Base-by-base conservation (phyloP, 495 filamentous ascomycete genomes). In the Penicillium coffeae region DNA sequence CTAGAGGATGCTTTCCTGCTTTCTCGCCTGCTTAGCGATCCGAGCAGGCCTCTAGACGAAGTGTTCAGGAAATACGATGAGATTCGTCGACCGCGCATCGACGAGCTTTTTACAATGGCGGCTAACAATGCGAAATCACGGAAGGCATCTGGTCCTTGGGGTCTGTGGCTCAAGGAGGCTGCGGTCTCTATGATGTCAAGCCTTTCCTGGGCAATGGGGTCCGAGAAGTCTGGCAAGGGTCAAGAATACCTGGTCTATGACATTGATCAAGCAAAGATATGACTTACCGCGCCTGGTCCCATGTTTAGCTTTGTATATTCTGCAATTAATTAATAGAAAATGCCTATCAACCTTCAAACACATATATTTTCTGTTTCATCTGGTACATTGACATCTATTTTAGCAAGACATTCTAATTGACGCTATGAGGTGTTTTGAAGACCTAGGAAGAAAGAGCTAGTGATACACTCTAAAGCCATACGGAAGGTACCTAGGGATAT, bases 1-100 rank as follows among this genome's bases (percentile, higher is more conserved):
- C 38, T 77, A 19, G 72, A 78, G 38, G 73, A 76, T 63, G 63
- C 54, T 0, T 68, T 72, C 35, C 36, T 72, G 16, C 45, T 77
- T 6, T 58, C 68, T 0, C 45, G 66, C 3, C 40, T 73, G 6
- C 59, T 75, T 13, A 72, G 54, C 22, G 50, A 64, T 15, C 30
- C 43, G 0, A 30, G 42, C 7, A 18, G 50, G 2, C 21, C 58
- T 7, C 15, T 69, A 13, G 20, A 48, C 0, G 52, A 66, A 18
- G 55, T 54, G 0, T 60, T 59, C 40, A 48, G 38, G 10, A 45
- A 40, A 18, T 69, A 60, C 33, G 64, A 63, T 13, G 25, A 46
- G 10, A 61, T 71, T 33, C 58, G 68, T 20, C 47, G 60, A 13
- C 68, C 68, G 0, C 58, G 69, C 10, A 42, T 69, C 15, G 40